These are phyloP conservation scores for Tuber microsphaerosporum DNA, from an alignment of 495 filamentous ascomycete genomes.

Conservation along the genomic window DNA sequence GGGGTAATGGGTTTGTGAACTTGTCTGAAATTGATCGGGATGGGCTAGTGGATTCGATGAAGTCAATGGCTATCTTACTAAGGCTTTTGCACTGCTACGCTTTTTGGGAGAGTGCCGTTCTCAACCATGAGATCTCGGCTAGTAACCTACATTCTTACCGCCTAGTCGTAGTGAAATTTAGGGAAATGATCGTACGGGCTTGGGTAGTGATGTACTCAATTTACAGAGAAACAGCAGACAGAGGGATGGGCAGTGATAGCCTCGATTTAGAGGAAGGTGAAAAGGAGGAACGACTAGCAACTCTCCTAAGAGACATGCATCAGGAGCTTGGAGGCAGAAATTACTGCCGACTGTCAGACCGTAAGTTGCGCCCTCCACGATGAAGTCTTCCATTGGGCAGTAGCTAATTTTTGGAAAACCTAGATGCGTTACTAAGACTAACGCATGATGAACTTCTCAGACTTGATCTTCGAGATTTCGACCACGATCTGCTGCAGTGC, in stretches of 20 bases:
- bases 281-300: slow-evolving; percentile 26
- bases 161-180: slow-evolving; percentile 61
- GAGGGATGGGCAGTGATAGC: slow-evolving; percentile 22
- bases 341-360: slow-evolving; percentile 67
- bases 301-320: slow-evolving; percentile 56
- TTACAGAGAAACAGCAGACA: slow-evolving; percentile 34
- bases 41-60: slow-evolving; percentile 31
- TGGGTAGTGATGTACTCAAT: slow-evolving; percentile 66
- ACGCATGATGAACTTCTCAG: slow-evolving; percentile 73
- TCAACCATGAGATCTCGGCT: slow-evolving; percentile 56
- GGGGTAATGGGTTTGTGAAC: slow-evolving; percentile 67
- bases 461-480: slow-evolving; percentile 41
- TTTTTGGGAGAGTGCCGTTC: slow-evolving; percentile 72
- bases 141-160: slow-evolving; percentile 41
- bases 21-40: slow-evolving; percentile 53
- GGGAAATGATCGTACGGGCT: slow-evolving; percentile 80
- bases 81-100: slow-evolving; percentile 70
- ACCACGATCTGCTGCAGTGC: slow-evolving; percentile 36
- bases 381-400: not conserved
- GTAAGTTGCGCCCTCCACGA: slow-evolving; percentile 17
- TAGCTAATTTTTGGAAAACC: slow-evolving; percentile 41
- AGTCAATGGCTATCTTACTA: slow-evolving; percentile 27
- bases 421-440: slow-evolving; percentile 75
- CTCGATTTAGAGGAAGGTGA: slow-evolving; percentile 26
- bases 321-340: slow-evolving; percentile 76